These are phyloP conservation scores for Leishmania aethiopica DNA, from an alignment of 208 protist species.

Conservation along the genomic window DNA sequence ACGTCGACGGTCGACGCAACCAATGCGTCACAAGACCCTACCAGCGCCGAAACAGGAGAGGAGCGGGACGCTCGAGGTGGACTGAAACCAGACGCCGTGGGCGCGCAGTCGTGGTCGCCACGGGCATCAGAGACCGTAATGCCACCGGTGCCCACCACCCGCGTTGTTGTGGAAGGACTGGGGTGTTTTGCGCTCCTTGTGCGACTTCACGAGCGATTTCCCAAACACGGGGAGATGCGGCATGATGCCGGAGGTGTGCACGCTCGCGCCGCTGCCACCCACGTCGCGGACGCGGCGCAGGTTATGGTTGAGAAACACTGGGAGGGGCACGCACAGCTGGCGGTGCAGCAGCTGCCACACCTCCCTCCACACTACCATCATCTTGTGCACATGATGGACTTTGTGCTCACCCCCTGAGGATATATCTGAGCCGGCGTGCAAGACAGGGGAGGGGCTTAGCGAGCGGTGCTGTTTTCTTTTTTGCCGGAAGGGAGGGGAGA, in stretches of 20 bases:
- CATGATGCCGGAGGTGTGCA: neutral
- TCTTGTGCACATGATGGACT: slow-evolving; percentile 12
- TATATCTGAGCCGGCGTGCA: neutral
- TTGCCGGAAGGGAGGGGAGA: neutral
- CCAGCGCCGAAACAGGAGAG: neutral
- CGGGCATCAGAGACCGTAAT: neutral
- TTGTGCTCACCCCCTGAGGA: slow-evolving; percentile 5
- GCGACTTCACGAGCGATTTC: slow-evolving; percentile 2
- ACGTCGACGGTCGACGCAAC: neutral
- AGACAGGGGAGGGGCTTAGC: neutral
- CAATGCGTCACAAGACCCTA: neutral
- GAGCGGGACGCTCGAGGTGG: neutral
- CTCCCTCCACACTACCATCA: slow-evolving; percentile 5
- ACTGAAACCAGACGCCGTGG: neutral
- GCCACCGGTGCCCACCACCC: slow-evolving; percentile 3
- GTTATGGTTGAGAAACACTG: slow-evolving; percentile 13
- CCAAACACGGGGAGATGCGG: neutral
- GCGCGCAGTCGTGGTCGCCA: neutral
- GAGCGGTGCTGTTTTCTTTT: neutral
- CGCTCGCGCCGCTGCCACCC: neutral
- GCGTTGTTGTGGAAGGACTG: slow-evolving; percentile 18
- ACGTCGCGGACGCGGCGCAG: neutral
- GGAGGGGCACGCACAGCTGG: slow-evolving; percentile 9
- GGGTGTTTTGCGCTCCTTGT: neutral
- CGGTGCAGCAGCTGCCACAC: neutral